Evolutionary conservation across 2,329 filamentous ascomycete genomes (phyloP), one percentile per base, ranked within the genome.

Genomic region (Pseudocercospora musae): DNA sequence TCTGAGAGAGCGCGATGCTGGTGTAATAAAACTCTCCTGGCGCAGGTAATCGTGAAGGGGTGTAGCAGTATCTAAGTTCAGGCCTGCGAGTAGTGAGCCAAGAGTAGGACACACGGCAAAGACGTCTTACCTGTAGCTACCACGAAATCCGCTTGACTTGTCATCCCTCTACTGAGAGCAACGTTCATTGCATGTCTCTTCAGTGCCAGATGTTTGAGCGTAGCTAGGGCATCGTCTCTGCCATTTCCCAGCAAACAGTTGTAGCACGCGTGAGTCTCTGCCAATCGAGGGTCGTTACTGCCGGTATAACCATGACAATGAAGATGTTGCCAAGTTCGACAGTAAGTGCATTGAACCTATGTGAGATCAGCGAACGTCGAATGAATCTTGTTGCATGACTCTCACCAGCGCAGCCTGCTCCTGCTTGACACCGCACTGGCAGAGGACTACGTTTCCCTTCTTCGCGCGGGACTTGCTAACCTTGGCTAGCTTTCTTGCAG

Each of bases 211-310:
- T 67, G 58, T 52, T 68, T 55, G 31, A 73, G 27, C 18, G 54
- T 58, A 2, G 40, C 37, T 6, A 62, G 68, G 4, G 55, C 53
- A 18, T 29, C 37, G 11, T 60, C 58, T 2, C 54, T 44, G 20
- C 62, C 70, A 66, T 21, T 61, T 11, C 49, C 62, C 18, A 65
- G 79, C 68, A n/a, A 82, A 69, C 81, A 83, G 29, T 70, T 68
- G 65, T 82, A 82, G 70, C 81, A 83, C 15, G 75, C 73, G 67
- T 83, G 79, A n/a, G 73, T 63, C 27, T 74, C 68, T 31, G 78
- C 77, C 20, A 81, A 63, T 31, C 75, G 75, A 9, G 71, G 68
- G 65, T 81, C 79, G n/a, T 73, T 63, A 1, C 59, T 29, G 20
- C 66, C 71, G 8, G 69, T 67, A 64, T 78, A 82, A 4, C 80